Conservation (phyloP, 2,329 filamentous ascomycete genomes). For the Neonectria neomacrospora region DNA sequence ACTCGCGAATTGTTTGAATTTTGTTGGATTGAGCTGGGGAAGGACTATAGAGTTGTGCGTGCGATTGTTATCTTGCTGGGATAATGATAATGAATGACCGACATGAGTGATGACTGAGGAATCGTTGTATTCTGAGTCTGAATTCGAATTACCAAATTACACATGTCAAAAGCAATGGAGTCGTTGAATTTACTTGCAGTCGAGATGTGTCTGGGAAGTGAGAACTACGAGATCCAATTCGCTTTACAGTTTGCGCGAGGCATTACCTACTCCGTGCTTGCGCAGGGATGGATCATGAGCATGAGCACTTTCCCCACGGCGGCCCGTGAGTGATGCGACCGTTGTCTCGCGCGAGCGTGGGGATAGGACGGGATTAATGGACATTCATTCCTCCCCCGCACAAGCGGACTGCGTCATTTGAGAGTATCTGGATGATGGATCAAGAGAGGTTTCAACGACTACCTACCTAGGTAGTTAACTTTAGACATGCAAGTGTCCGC, state of each 20-base stretch:
- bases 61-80: constrained; percentile 39
- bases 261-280: too few species aligned
- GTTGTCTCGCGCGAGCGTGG: neutral
- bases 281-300: neutral
- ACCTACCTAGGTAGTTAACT: too few species aligned
- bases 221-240: neutral
- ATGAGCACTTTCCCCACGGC: constrained; percentile 1
- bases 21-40: constrained; percentile 1
- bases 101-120: constrained; percentile 48
- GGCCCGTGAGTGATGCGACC: constrained; percentile 5
- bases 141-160: constrained; percentile 35
- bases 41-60: constrained; percentile 4
- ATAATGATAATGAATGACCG: constrained; percentile 49
- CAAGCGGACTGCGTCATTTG: neutral
- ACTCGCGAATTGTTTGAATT: constrained; percentile 25
- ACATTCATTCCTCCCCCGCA: neutral
- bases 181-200: neutral
- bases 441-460: neutral
- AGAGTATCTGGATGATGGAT: too few species aligned
- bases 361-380: neutral
- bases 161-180: neutral
- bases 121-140: constrained; percentile 45
- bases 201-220: neutral
- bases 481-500: too few species aligned
- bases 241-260: neutral